Conservation (phyloP, 495 filamentous ascomycete species). For the Podospora pseudocomata region DNA sequence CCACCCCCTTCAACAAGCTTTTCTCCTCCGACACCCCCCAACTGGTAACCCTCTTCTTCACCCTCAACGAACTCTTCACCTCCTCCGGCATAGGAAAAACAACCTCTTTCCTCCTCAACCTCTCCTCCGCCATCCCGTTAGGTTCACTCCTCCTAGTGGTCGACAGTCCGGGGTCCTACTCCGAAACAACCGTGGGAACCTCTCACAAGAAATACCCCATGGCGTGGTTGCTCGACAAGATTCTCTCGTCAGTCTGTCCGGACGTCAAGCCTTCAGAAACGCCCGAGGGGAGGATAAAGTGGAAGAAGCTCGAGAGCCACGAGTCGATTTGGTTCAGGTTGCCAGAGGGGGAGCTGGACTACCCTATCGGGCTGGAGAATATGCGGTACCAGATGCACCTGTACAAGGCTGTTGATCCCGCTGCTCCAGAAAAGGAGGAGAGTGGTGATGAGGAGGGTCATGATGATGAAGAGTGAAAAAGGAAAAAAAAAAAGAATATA, state of each 20-base stretch:
- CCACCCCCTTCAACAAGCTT: conserved; percentile 42
- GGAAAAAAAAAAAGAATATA: not conserved
- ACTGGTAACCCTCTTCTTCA: conserved; percentile 85
- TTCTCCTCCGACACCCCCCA: conserved; percentile 28
- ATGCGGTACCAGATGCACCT: conserved; percentile 93
- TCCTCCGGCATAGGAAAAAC: conserved; percentile 66
- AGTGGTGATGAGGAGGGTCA: not conserved
- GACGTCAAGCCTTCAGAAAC: conserved; percentile 34
- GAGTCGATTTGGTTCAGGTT: conserved; percentile 86
- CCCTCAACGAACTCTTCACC: conserved; percentile 91
- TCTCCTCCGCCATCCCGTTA: conserved; percentile 52
- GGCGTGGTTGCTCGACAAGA: conserved; percentile 87
- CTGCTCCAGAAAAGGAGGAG: not conserved
- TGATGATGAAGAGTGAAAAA: conserved; percentile 6
- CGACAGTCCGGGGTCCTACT: conserved; percentile 91
- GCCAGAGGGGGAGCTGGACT: conserved; percentile 55
- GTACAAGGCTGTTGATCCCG: conserved; percentile 45
- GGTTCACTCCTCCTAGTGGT: conserved; percentile 77
- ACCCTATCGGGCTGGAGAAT: conserved; percentile 84
- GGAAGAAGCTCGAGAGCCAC: conserved; percentile 67
- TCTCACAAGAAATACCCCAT: conserved; percentile 76
- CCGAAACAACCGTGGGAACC: conserved; percentile 64
- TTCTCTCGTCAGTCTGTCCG: conserved; percentile 41
- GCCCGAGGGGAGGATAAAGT: conserved; percentile 41
- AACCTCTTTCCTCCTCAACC: conserved; percentile 65